Base-by-base conservation (phyloP, 1,284 basidiomycete genomes). In the Spongispora temasekensis region DNA sequence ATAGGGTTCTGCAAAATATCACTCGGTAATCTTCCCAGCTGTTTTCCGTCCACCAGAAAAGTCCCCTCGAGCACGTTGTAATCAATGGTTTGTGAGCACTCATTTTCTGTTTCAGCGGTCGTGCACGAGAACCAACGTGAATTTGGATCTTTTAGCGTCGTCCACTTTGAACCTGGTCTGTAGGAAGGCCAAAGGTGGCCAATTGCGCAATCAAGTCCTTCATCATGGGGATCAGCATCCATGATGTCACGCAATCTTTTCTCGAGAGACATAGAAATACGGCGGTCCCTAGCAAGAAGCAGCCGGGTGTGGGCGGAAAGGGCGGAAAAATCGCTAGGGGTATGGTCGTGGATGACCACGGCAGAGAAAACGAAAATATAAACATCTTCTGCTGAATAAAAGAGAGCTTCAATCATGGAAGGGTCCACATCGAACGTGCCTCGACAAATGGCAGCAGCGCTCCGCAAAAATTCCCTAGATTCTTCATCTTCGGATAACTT, bases 41-140 rank as follows among this genome's bases (percentile, higher is more conserved):
- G 71, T 53, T 74, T 74, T 0, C 80, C 82, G 52, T 79, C 67
- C 7, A 84, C 71, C 8, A 82, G 67, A 5, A 85, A 68, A 10
- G 64, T 59, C 10, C 82, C 83, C 37, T 75, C 66, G 6, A 83
- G 61, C 2, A 82, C 31, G 56, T 85, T 75, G 19, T 79, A 63
- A 58, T 79, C 73, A 0, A 84, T 68, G 8, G 9, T 25, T 31
- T 75, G 71, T 6, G 65, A 52, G 7, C 27, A 19, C 15, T 64
- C 55, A 0, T 17, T 12, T 1, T 7, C 10, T 25, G 62, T 34
- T 9, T 58, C n/a, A 4, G 68, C 64, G 4, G 70, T 74, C 21
- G 46, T 46, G 31, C 66, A 74, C 1, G 53, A 63, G 6, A 80
- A 9, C 82, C 81, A 84, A 15, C 74, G 74, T n/a, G 74, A 67